Conservation (phyloP, 768 basidiomycete species). For the Udeniomyces megalosporus region DNA sequence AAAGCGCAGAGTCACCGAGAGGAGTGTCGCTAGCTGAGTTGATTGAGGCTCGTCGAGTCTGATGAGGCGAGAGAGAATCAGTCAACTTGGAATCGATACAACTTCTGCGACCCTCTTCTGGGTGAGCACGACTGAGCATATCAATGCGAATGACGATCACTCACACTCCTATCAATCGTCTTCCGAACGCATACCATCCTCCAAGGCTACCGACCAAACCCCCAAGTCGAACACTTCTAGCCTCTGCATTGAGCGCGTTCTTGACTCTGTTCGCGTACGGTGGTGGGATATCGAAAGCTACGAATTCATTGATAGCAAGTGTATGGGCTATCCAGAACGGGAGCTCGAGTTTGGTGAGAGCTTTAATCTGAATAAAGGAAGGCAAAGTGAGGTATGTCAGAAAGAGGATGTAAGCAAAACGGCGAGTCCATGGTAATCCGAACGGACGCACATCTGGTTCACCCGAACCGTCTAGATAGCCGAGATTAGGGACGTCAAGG, state of each 20-base stretch:
- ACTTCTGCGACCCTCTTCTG: too few species aligned
- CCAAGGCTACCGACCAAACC: constrained; percentile 73
- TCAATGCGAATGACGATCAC: constrained; percentile 16
- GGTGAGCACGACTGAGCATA: too few species aligned
- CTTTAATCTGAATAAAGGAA: constrained; percentile 45
- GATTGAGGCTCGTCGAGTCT: constrained; percentile 66
- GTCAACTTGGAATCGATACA: too few species aligned
- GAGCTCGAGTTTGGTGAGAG: constrained; percentile 57
- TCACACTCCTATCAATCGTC: constrained; percentile 68
- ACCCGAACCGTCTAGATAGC: constrained; percentile 71
- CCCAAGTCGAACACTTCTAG: constrained; percentile 66
- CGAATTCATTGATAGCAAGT: constrained; percentile 49
- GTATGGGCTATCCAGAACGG: constrained; percentile 66
- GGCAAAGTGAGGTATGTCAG: neutral
- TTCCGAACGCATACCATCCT: constrained; percentile 83
- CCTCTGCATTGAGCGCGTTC: constrained; percentile 76
- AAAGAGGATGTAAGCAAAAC: neutral
- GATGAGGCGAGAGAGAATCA: neutral
- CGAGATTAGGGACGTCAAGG: constrained; percentile 64
- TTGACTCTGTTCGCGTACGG: constrained; percentile 61
- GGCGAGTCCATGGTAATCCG: neutral
- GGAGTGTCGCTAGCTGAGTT: constrained; percentile 50
- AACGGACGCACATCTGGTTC: constrained; percentile 53
- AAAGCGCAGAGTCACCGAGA: constrained; percentile 56
- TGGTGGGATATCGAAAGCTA: constrained; percentile 66